Evolutionary conservation across 139 green algal species (phyloP).

Genomic region (Chlamydomonas incerta): DNA sequence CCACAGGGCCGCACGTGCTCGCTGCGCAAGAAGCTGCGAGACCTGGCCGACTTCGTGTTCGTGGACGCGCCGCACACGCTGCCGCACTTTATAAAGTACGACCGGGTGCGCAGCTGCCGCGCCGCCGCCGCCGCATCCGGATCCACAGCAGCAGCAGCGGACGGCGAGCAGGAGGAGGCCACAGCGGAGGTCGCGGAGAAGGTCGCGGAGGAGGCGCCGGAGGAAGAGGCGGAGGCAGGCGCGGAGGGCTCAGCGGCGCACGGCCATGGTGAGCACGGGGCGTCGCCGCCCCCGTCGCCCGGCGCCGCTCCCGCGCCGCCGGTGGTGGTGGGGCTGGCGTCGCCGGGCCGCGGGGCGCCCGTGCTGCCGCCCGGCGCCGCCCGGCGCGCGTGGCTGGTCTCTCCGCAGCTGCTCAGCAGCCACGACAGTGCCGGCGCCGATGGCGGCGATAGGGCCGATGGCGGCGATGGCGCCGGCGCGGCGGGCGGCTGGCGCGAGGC

Average conservation of each 20-base stretch:
- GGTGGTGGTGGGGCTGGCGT: too few relatives aligned
- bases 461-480: not conserved
- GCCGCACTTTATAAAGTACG: conserved; percentile 53
- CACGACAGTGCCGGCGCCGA: not conserved
- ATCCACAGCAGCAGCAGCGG: not conserved
- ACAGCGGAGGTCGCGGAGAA: not conserved
- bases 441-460: not conserved
- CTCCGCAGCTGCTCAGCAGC: too few relatives aligned
- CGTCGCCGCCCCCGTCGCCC: too few relatives aligned
- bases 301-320: too few relatives aligned
- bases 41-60: conserved; percentile 81
- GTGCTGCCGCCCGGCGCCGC: too few relatives aligned
- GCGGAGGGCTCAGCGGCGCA: not conserved
- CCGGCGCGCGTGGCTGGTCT: too few relatives aligned
- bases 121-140: not conserved
- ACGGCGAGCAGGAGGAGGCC: conserved; percentile 1
- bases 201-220: not conserved
- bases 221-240: not conserved
- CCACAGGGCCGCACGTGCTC: conserved; percentile 67
- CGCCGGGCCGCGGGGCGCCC: too few relatives aligned
- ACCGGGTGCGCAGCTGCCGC: too few relatives aligned
- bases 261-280: too few relatives aligned
- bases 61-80: conserved; percentile 88
- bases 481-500: conserved; percentile 3
- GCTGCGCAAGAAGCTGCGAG: conserved; percentile 71